These are phyloP conservation scores for Coemansia brasiliensis DNA, from an alignment of 192 early-diverging fungal genomes.

Conservation along the genomic window DNA sequence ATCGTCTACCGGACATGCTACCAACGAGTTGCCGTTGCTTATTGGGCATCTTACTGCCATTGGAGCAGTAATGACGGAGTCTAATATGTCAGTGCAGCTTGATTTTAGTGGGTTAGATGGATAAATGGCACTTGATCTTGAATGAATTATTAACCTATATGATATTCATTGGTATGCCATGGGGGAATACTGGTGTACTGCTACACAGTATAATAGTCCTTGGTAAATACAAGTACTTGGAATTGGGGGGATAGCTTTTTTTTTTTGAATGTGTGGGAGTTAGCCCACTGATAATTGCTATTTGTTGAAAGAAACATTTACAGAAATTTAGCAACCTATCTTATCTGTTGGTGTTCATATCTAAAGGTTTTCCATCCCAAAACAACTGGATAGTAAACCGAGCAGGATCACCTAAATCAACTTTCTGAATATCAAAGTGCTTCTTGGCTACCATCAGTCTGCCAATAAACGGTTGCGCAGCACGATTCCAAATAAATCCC, in stretches of 20 bases:
- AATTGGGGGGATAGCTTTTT: no score
- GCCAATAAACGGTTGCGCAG: conserved; percentile 41
- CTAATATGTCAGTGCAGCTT: conserved; percentile 37
- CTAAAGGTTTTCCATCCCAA: conserved; percentile 46
- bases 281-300: no score
- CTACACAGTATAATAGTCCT: no score
- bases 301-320: no score
- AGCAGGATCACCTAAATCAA: conserved; percentile 28
- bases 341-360: not conserved
- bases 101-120: conserved; percentile 41
- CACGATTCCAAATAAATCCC: conserved; percentile 50
- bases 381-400: conserved; percentile 42
- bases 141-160: no score
- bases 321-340: not conserved
- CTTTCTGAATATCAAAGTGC: conserved; percentile 34
- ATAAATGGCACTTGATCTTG: no score
- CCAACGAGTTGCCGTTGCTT: conserved; percentile 37
- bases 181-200: no score
- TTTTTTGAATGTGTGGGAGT: no score
- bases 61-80: conserved; percentile 32
- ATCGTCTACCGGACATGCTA: conserved; percentile 32
- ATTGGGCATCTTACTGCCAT: conserved; percentile 35
- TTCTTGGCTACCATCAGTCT: conserved; percentile 36
- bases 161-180: no score
- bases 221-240: no score